These are phyloP conservation scores for Penicillium hordei DNA, from an alignment of 2,329 filamentous ascomycete genomes.

Conservation along the genomic window DNA sequence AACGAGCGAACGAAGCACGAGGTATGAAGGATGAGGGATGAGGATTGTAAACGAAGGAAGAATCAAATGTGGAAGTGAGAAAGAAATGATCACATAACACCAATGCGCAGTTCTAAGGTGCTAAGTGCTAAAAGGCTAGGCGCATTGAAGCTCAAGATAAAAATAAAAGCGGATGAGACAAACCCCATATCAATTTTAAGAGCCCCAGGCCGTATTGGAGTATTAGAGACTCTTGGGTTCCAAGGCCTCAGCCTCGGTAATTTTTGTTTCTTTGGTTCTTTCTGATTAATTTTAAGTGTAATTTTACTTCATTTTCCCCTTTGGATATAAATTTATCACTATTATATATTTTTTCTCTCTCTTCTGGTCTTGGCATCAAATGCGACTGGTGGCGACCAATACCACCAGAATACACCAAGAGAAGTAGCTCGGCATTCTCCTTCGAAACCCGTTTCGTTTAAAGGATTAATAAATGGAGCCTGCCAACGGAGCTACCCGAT, in stretches of 20 bases:
- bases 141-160: slow-evolving; percentile 11
- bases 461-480: neutral
- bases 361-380: neutral
- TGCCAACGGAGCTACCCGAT: slow-evolving; percentile 5
- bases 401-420: neutral
- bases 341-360: too few species aligned
- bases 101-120: neutral
- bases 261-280: neutral
- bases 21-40: neutral
- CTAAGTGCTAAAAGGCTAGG: slow-evolving; percentile 8
- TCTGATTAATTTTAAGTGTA: neutral
- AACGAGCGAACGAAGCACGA: neutral
- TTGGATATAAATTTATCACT: neutral
- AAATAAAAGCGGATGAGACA: slow-evolving; percentile 13
- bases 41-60: neutral
- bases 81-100: slow-evolving; percentile 2
- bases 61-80: neutral
- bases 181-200: slow-evolving; percentile 9
- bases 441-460: neutral
- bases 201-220: neutral
- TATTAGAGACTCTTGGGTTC: neutral
- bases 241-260: slow-evolving; percentile 1
- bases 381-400: slow-evolving; percentile 3
- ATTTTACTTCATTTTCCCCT: neutral
- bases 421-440: neutral